Percentiles rank a stretch among this genome's conserved stretches.
Conservation (phyloP, 1,284 basidiomycete genomes). For the Leccinum fallax region DNA sequence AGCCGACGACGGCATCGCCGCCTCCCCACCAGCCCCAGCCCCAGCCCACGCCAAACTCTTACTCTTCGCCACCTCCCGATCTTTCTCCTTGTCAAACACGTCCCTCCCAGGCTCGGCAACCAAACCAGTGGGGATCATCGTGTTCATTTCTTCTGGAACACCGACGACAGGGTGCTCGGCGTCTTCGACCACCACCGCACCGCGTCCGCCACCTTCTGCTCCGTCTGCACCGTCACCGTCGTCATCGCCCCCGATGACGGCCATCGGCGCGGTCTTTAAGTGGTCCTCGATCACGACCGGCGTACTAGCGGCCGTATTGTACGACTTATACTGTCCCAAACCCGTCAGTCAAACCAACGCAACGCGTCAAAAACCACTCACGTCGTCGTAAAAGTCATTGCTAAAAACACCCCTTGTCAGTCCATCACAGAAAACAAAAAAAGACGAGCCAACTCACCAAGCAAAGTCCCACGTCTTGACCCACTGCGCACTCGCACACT, state of each 20-base stretch:
- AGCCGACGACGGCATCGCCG: neutral
- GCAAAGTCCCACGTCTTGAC: constrained; percentile 95
- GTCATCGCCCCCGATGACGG: neutral
- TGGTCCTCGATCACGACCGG: neutral
- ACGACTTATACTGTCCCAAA: constrained; percentile 43
- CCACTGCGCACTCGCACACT: constrained; percentile 84
- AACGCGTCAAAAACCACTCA: constrained; percentile 37
- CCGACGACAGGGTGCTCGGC: constrained; percentile 22
- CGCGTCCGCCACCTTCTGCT: neutral
- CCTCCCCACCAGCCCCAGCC: neutral
- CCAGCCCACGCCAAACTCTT: constrained; percentile 21
- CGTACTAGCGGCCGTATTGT: neutral
- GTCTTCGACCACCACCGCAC: neutral
- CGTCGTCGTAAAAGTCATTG: constrained; percentile 64
- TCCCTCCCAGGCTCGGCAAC: constrained; percentile 68
- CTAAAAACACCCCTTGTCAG: constrained; percentile 35
- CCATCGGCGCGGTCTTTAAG: neutral
- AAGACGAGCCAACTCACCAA: constrained; percentile 56
- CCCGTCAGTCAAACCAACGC: neutral
- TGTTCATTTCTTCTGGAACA: constrained; percentile 34
- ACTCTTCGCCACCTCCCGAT: constrained; percentile 39
- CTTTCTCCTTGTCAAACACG: constrained; percentile 51
- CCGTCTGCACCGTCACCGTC: neutral
- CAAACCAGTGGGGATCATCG: constrained; percentile 40
- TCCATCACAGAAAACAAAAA: neutral